Evolutionary conservation across 345 rosid species (phyloP).

Genomic region (Cardiospermum halicacabum): DNA sequence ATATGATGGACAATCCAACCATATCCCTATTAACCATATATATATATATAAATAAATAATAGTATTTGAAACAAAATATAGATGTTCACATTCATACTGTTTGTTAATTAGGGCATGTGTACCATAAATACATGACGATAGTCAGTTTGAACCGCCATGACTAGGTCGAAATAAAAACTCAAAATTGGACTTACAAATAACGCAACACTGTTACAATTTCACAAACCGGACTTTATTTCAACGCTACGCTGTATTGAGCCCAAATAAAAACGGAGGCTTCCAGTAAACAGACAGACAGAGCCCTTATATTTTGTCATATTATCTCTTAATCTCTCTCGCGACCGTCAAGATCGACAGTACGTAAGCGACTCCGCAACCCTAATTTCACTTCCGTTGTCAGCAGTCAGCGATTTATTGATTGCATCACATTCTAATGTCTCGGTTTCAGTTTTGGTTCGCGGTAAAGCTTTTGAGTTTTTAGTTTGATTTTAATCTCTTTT

Average conservation of each 20-base stretch:
- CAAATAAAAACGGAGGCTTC: background rate
- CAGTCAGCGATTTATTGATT: background rate
- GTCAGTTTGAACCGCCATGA: too few relatives aligned
- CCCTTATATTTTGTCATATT: background rate
- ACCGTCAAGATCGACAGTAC: conserved; percentile 6
- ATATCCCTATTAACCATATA: too few relatives aligned
- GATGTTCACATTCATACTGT: too few relatives aligned
- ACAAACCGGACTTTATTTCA: conserved; percentile 17
- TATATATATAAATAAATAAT: too few relatives aligned
- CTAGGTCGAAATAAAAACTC: too few relatives aligned
- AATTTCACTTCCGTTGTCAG: background rate
- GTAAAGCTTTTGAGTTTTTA: background rate
- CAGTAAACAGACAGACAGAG: background rate
- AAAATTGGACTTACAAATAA: background rate
- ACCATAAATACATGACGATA: too few relatives aligned
- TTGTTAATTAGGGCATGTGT: too few relatives aligned
- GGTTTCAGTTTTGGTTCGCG: too few relatives aligned
- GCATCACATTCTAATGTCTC: too few relatives aligned
- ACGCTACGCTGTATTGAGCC: conserved; percentile 18
- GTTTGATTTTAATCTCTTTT: background rate
- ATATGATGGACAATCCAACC: too few relatives aligned
- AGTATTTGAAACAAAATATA: too few relatives aligned
- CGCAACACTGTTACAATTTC: background rate
- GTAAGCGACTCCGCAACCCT: background rate
- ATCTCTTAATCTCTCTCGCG: background rate